Evolutionary conservation across 306 rosid genomes (phyloP), one percentile per base, ranked within the genome.

Genomic region (Gillenia trifoliata): DNA sequence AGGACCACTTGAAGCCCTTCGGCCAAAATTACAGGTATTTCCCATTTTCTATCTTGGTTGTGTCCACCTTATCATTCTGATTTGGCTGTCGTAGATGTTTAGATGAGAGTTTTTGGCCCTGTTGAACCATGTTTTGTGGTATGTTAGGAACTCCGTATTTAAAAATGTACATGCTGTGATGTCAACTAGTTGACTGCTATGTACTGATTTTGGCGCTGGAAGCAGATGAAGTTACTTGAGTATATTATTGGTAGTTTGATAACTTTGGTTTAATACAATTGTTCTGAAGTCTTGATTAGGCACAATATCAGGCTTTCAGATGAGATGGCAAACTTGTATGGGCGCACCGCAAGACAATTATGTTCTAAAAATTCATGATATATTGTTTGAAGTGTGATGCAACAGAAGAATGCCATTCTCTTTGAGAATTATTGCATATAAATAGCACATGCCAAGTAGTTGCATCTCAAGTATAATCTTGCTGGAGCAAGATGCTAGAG

Each of bases 1-100:
- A 88, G 99, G 97, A 84, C 99, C 99, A 63, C 91, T 92, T 38
- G 92, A 94, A 86, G 97, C 97, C 72, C 92, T 94, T 77, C 88
- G 97, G 83, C 97, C 97, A 10, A 93, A 93, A 77, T 81, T 93
- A 65, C 97, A 93, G 98, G 97, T 91, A 79, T 1, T 16, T 55
- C 40, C 54, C 55, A 54, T 10, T 52, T 29, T 6, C 43, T 56
- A 17, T 7, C 26, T 8, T 23, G 50, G 55, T 56, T 38, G 25
- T 5, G 9, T 56, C 19, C 26, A 36, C 64, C 40, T 59, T 23
- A 25, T 23, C 64, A 34, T 71, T n/a, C 50, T 34, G 65, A 22
- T 55, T 4, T 22, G 23, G 34, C 50, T 56, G 16, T 19, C 8
- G 19, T 55, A 70, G 13, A 31, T 41, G 6, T 20, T 19, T 11